Conservation (phyloP, 2,329 filamentous ascomycete genomes). For the Penicillium sp. region DNA sequence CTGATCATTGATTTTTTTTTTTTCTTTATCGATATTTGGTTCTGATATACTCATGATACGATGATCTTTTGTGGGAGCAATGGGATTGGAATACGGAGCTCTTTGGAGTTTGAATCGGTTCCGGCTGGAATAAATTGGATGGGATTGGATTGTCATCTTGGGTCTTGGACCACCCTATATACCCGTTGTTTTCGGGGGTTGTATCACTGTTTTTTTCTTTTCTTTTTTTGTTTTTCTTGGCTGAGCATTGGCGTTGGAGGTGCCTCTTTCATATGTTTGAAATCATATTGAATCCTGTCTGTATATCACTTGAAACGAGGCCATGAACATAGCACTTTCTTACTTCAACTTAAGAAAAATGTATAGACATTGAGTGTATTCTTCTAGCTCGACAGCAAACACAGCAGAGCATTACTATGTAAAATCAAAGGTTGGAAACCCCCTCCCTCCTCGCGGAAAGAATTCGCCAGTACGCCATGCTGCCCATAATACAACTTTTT, state of each 20-base stretch:
- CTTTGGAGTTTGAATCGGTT: background rate
- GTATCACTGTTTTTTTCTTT: background rate
- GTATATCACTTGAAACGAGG: background rate
- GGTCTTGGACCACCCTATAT: background rate
- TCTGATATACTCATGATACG: background rate
- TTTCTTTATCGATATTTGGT: background rate
- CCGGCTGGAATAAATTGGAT: background rate
- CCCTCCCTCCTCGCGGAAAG: conserved; percentile 24
- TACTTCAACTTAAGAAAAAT: background rate
- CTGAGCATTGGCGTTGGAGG: background rate
- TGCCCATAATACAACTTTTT: conserved; percentile 38
- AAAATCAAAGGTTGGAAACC: conserved; percentile 19
- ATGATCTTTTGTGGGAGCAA: background rate
- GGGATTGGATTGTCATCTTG: background rate
- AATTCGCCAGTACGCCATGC: conserved; percentile 41
- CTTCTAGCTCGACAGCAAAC: conserved; percentile 19
- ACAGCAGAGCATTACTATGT: conserved; percentile 22
- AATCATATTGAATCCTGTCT: background rate
- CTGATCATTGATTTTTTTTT: background rate
- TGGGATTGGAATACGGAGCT: background rate
- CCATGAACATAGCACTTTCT: background rate
- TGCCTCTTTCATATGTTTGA: background rate
- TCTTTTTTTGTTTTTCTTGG: background rate
- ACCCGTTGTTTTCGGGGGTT: background rate
- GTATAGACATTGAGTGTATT: conserved; percentile 16